Base-by-base conservation (phyloP, 345 rosid genomes). In the Citrus sp. region DNA sequence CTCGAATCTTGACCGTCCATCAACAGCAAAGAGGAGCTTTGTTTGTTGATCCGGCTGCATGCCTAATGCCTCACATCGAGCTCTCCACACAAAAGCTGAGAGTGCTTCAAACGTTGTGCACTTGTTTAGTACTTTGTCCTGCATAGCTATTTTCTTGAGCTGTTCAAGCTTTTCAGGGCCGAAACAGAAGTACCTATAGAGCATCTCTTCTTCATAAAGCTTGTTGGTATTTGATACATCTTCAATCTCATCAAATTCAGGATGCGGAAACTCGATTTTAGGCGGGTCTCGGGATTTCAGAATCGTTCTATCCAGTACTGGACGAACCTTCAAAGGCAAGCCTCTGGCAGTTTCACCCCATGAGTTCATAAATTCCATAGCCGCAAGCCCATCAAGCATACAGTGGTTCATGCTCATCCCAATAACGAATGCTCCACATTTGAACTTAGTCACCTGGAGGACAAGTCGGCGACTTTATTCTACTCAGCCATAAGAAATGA, bases 361-460 rank as follows among this genome's bases (percentile, higher is more conserved):
- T 22, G 94, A 91, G 79, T 92, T 92, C 69, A 95, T 84, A 72
- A 95, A 95, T 73, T 93, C 92, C 98, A 93, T 92, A 8, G 97
- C 97, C 37, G 76, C 92, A 8, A 92, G 85, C 32, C 98, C 99
- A 80, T 95, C 99, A 58, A 86, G 86, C 94, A 91, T 90, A 9
- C 94, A 91, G 64, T 95, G 99, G 85, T 90, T 95, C 96, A 90
- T 80, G 71, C 91, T 83, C 51, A 92, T 79, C 56, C 98, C 99
- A 9, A 95, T 80, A 38, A 86, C 84, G 83, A 93, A 91, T 27
- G 90, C 98, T 78, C 99, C 98, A 65, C 91, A 92, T 68, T 89
- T 87, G 91, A 93, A 91, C 74, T 85, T 89, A 10, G 99, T 93
- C 37, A 93, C 94, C 97, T 95, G 86, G 24, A 81, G 63, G 19